These are phyloP conservation scores for Lagenidium giganteum DNA, from an alignment of 352 stramenopile species.

Conservation along the genomic window DNA sequence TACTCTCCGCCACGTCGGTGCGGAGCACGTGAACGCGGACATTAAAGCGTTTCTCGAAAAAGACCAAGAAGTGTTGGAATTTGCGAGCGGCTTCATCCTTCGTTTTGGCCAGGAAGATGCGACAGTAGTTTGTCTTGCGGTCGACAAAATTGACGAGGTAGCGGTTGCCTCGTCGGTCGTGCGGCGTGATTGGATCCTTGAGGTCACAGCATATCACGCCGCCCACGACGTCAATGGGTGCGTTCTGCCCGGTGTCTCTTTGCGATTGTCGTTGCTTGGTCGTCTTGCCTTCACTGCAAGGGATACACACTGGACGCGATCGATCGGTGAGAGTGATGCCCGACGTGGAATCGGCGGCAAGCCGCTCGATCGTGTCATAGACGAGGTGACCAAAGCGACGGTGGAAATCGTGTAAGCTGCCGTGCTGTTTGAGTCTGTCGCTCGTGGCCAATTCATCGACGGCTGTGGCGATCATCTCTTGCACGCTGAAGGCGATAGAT, in stretches of 20 bases:
- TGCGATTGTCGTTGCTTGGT: neutral
- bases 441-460: too few relatives aligned
- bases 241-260: neutral
- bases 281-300: slow-evolving; percentile 13
- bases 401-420: slow-evolving; percentile 5
- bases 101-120: slow-evolving; percentile 8
- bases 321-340: slow-evolving; percentile 2
- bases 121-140: slow-evolving; percentile 5
- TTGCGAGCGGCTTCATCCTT: slow-evolving; percentile 12
- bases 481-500: too few relatives aligned
- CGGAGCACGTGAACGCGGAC: slow-evolving; percentile 5
- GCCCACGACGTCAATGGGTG: slow-evolving; percentile 4
- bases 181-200: slow-evolving; percentile 11
- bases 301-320: neutral
- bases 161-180: neutral
- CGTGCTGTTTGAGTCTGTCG: too few relatives aligned
- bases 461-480: neutral
- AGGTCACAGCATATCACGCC: slow-evolving; percentile 15
- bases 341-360: neutral
- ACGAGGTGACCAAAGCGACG: slow-evolving; percentile 3
- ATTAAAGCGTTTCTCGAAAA: slow-evolving; percentile 9
- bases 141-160: slow-evolving; percentile 17
- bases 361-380: slow-evolving; percentile 7
- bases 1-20: slow-evolving; percentile 20
- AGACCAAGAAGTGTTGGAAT: slow-evolving; percentile 10